phyloP scores from a whole-genome alignment of 2,329 filamentous ascomycete genomes.

The Pseudogymnoascus sp. region DNA sequence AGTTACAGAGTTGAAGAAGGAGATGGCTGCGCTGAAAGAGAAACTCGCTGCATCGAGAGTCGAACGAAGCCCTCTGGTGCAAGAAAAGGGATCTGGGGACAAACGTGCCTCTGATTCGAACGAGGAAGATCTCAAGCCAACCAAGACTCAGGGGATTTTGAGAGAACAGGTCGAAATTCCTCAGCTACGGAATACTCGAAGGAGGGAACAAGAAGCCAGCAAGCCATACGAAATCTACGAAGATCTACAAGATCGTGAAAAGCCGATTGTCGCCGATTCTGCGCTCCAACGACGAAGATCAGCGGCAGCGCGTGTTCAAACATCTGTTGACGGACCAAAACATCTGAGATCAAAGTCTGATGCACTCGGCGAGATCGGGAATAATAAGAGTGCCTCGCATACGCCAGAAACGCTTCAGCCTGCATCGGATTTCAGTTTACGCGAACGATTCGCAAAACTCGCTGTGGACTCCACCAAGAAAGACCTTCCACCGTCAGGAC shows the following conservation, averaged over 20 bases:
- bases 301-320: background rate
- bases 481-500: background rate
- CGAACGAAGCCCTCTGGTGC: background rate
- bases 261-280: background rate
- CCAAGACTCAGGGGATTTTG: background rate
- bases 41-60: background rate
- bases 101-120: background rate
- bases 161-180: background rate
- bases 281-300: background rate
- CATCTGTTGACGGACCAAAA: background rate
- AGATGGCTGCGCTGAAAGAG: constrained; percentile 39
- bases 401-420: background rate
- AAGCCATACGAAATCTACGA: constrained; percentile 4
- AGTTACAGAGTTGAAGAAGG: constrained; percentile 47
- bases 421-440: background rate
- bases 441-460: constrained; percentile 1
- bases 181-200: background rate
- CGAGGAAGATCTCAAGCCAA: background rate
- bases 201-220: background rate
- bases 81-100: background rate
- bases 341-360: background rate
- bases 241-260: background rate
- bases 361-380: constrained; percentile 1
- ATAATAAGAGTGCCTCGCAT: background rate
- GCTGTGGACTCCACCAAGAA: background rate